These are phyloP conservation scores for Phlyctochytrium arcticum DNA, from an alignment of 192 early-diverging fungal species.

Conservation along the genomic window DNA sequence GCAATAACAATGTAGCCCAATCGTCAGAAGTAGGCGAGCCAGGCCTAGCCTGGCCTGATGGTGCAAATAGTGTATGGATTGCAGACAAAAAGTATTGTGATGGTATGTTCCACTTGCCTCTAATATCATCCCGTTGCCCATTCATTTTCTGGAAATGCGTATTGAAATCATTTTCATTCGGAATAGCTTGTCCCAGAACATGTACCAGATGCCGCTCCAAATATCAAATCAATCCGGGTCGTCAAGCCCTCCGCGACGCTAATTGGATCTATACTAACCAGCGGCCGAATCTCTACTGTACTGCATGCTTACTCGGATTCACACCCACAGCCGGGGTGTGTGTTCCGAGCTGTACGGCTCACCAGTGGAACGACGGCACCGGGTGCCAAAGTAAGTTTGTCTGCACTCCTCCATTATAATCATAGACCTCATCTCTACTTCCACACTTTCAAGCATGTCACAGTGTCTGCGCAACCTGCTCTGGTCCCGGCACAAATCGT, in stretches of 20 bases:
- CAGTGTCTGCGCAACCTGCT: neutral
- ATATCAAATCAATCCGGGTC: too few relatives aligned
- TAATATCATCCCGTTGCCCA: too few relatives aligned
- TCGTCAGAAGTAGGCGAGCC: neutral
- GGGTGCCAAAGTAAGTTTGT: too few relatives aligned
- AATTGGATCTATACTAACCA: neutral
- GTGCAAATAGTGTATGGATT: neutral
- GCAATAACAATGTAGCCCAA: neutral
- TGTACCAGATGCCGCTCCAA: too few relatives aligned
- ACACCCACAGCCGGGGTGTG: neutral
- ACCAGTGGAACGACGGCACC: conserved; percentile 1
- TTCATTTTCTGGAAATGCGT: too few relatives aligned
- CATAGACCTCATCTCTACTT: too few relatives aligned
- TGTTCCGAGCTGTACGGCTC: neutral
- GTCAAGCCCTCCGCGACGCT: neutral
- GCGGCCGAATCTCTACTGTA: neutral
- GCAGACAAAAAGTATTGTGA: conserved; percentile 11
- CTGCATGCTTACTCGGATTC: conserved; percentile 1
- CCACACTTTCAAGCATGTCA: conserved; percentile 5
- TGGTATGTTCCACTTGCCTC: neutral
- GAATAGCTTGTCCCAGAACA: too few relatives aligned
- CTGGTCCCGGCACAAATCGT: neutral
- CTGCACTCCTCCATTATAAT: too few relatives aligned
- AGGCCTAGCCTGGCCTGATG: neutral
- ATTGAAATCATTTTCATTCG: too few relatives aligned